Conservation (phyloP, 1,139 yeast species). For the Suhomyces choctaworum region DNA sequence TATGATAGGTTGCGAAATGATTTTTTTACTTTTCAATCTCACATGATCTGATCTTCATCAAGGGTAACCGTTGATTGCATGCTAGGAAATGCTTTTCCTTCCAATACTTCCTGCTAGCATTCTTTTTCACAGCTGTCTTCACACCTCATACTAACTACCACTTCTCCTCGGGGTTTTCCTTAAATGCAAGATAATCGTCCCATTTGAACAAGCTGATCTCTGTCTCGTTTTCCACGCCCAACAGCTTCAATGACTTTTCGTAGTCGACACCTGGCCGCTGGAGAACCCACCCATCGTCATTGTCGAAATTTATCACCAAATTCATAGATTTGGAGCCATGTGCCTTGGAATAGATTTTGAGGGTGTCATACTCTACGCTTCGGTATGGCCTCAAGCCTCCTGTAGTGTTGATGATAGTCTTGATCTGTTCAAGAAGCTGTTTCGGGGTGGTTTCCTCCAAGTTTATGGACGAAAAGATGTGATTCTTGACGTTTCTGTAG, state of each 20-base stretch:
- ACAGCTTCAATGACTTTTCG: constrained; percentile 54
- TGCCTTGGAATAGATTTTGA: constrained; percentile 90
- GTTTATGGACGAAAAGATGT: constrained; percentile 71
- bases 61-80: no score
- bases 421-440: constrained; percentile 52
- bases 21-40: no score
- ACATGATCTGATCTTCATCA: no score
- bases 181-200: constrained; percentile 64
- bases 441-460: constrained; percentile 67
- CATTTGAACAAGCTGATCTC: constrained; percentile 79
- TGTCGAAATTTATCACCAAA: constrained; percentile 83
- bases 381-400: constrained; percentile 83
- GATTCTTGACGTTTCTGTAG: constrained; percentile 84
- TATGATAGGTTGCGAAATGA: no score
- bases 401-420: constrained; percentile 54
- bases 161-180: constrained; percentile 83
- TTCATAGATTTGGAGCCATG: constrained; percentile 95
- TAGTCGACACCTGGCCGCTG: constrained; percentile 32
- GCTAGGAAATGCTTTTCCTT: no score
- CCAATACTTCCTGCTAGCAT: no score
- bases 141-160: constrained; percentile 56
- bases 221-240: constrained; percentile 85
- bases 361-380: constrained; percentile 69
- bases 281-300: constrained; percentile 71
- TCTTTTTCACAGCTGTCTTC: no score